These are phyloP conservation scores for Chaetomium fimeti DNA, from an alignment of 495 filamentous ascomycete species.

Conservation along the genomic window DNA sequence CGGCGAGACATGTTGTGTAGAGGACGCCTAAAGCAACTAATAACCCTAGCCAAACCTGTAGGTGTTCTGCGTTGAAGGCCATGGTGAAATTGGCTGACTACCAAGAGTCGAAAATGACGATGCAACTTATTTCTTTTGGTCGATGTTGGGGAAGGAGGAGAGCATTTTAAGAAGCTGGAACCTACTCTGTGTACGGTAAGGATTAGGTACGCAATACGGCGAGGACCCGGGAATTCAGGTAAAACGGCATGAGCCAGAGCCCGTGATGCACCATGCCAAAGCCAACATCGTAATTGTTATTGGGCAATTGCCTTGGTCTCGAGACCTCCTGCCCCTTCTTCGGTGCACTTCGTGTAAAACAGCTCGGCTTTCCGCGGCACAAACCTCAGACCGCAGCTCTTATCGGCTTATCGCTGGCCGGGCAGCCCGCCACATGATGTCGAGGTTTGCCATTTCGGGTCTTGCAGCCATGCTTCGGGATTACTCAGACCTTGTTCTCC, in stretches of 20 bases:
- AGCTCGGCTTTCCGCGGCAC: constrained; percentile 34
- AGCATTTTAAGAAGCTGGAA: constrained; percentile 1
- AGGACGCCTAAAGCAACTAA: constrained; percentile 21
- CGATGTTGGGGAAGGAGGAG: background rate
- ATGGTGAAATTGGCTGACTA: constrained; percentile 17
- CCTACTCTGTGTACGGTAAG: background rate
- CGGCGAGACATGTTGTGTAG: constrained; percentile 36
- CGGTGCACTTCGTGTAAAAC: background rate
- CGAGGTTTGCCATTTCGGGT: constrained; percentile 26
- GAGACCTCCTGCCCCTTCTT: constrained; percentile 10
- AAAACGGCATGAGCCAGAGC: background rate
- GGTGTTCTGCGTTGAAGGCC: constrained; percentile 29
- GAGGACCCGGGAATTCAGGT: background rate
- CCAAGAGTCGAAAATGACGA: background rate
- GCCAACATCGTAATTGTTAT: background rate
- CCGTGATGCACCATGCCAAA: background rate
- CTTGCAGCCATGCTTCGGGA: constrained; percentile 4
- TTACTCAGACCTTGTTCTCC: constrained; percentile 7
- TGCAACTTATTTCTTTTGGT: background rate
- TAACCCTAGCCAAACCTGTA: constrained; percentile 36
- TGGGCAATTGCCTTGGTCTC: constrained; percentile 12
- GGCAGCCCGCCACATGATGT: constrained; percentile 28
- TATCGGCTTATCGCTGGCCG: constrained; percentile 23
- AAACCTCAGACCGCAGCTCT: constrained; percentile 9
- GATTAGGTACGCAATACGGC: constrained; percentile 16